A percentile compares a stretch with the other conserved stretches of the same genome.
Conservation (phyloP, 495 filamentous ascomycete genomes). For the Trichoderma orchidacearum region DNA sequence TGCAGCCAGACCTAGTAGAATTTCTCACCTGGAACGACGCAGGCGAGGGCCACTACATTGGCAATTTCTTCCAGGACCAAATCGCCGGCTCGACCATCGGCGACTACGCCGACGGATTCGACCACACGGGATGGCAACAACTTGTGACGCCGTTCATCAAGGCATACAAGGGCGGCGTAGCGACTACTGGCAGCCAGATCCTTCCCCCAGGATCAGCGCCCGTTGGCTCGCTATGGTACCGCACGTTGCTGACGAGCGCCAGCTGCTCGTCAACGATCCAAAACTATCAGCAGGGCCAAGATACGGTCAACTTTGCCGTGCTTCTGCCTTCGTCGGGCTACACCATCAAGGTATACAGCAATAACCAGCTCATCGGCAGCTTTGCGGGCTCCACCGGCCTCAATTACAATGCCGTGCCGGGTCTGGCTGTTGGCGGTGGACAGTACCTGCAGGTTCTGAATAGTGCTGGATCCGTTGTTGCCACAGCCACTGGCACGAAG, state of each 20-base stretch:
- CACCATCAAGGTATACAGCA: background rate
- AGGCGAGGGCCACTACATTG: slow-evolving; percentile 26
- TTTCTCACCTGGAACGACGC: slow-evolving; percentile 18
- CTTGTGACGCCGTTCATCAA: slow-evolving; percentile 19
- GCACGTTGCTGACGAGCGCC: background rate
- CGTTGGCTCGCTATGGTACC: slow-evolving; percentile 1
- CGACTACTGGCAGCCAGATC: slow-evolving; percentile 2
- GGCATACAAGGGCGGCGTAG: slow-evolving; percentile 19
- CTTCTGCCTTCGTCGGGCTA: background rate
- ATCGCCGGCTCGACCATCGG: slow-evolving; percentile 7
- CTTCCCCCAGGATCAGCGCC: slow-evolving; percentile 6
- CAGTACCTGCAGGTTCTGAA: background rate
- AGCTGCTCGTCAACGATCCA: background rate
- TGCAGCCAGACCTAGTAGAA: slow-evolving; percentile 11
- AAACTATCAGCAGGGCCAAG: background rate
- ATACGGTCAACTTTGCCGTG: background rate
- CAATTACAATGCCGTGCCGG: background rate
- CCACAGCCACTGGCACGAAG: background rate
- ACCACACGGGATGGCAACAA: slow-evolving; percentile 20
- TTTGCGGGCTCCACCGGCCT: background rate
- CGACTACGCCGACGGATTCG: slow-evolving; percentile 11
- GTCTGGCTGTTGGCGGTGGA: background rate
- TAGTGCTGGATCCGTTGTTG: background rate
- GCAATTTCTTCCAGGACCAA: slow-evolving; percentile 19
- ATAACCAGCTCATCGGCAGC: background rate